Conservation (phyloP, 257 asterid genomes). For the Rubia yunnanensis region DNA sequence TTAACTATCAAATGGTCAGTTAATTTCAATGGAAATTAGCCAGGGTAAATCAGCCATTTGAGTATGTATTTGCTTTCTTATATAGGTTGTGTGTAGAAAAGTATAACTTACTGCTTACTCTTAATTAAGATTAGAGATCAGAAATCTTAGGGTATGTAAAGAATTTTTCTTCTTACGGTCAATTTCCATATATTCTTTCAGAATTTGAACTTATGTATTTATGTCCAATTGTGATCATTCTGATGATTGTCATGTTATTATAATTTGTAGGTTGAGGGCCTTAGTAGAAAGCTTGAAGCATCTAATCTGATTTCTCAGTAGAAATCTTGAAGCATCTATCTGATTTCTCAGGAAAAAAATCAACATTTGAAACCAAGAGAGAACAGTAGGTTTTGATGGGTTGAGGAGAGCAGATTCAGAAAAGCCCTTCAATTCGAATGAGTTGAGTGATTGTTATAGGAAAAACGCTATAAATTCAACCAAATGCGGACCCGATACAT, state of each 20-base stretch:
- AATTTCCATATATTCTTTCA: too few relatives aligned
- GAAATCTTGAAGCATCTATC: too few relatives aligned
- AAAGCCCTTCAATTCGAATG: conserved; percentile 18
- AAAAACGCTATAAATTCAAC: conserved; percentile 50
- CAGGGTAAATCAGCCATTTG: too few relatives aligned
- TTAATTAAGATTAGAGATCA: background rate
- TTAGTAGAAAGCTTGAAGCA: too few relatives aligned
- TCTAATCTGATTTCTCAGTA: too few relatives aligned
- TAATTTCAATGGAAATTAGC: too few relatives aligned
- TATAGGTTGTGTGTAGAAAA: background rate
- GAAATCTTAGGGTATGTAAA: background rate
- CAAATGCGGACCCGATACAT: conserved; percentile 48
- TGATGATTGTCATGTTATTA: background rate
- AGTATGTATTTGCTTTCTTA: background rate
- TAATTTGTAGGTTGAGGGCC: too few relatives aligned
- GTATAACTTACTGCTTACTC: too few relatives aligned
- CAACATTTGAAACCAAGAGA: conserved; percentile 10
- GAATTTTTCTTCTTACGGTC: background rate
- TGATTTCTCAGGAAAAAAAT: too few relatives aligned
- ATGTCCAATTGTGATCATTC: background rate
- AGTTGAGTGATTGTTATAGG: conserved; percentile 23
- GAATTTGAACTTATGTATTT: too few relatives aligned
- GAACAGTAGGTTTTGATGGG: conserved; percentile 25
- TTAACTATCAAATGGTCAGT: too few relatives aligned
- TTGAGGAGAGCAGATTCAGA: conserved; percentile 28